Conservation (phyloP, 179 eudicot species). For the Beta corolliflora region DNA sequence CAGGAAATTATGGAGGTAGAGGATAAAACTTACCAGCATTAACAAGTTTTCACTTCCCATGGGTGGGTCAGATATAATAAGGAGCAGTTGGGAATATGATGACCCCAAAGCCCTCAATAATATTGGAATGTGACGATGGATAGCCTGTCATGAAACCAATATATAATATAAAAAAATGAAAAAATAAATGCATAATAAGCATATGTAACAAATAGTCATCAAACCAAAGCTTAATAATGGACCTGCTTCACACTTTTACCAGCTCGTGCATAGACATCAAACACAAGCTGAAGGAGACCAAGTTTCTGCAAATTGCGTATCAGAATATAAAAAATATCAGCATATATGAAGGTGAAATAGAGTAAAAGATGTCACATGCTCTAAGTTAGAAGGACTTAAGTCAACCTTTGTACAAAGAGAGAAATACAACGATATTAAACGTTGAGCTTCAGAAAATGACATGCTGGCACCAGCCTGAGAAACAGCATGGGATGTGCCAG, state of each 20-base stretch:
- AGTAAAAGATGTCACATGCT: neutral
- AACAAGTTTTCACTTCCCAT: conserved; percentile 88
- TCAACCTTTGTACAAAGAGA: conserved; percentile 89
- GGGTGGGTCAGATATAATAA: conserved; percentile 89
- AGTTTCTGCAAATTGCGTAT: conserved; percentile 59
- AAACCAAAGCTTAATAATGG: conserved; percentile 7
- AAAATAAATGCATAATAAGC: neutral
- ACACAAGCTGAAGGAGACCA: conserved; percentile 77
- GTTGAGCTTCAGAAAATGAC: conserved; percentile 76
- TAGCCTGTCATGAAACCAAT: conserved; percentile 52
- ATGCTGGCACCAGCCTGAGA: conserved; percentile 46
- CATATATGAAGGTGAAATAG: neutral
- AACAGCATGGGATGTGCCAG: conserved; percentile 48
- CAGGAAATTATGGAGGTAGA: conserved; percentile 2
- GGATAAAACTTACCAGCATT: conserved; percentile 56
- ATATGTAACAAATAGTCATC: neutral
- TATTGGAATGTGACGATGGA: conserved; percentile 83
- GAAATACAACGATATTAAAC: conserved; percentile 81
- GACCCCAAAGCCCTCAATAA: conserved; percentile 77
- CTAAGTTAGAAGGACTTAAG: conserved; percentile 1
- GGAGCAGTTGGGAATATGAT: conserved; percentile 71
- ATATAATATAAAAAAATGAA: neutral
- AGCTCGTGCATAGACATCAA: conserved; percentile 66
- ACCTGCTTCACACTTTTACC: conserved; percentile 94
- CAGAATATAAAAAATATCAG: neutral